phyloP scores from a whole-genome alignment of 805 yeast genomes.

The Millerozyma miso region DNA sequence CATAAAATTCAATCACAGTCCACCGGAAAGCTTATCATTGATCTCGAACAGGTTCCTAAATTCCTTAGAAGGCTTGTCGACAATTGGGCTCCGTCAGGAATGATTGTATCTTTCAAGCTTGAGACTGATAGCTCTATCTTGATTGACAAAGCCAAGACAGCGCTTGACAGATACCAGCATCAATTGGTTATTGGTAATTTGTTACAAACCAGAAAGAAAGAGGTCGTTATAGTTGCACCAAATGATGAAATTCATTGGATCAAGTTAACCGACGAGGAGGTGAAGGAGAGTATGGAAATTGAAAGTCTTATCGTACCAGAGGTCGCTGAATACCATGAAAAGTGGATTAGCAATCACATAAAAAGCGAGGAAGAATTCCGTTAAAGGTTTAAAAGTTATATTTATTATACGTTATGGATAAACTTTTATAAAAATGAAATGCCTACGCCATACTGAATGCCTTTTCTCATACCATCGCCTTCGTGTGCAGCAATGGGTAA shows the following conservation, averaged over 20 bases:
- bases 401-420: too few relatives aligned
- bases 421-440: conserved; percentile 41
- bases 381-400: too few relatives aligned
- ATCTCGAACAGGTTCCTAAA: conserved; percentile 94
- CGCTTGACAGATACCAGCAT: conserved; percentile 82
- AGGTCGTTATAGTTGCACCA: conserved; percentile 78
- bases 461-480: conserved; percentile 47
- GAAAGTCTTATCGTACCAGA: conserved; percentile 79
- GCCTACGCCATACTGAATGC: conserved; percentile 58
- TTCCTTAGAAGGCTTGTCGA: conserved; percentile 84
- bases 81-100: conserved; percentile 91
- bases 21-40: conserved; percentile 74
- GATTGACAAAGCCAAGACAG: conserved; percentile 70
- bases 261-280: conserved; percentile 40
- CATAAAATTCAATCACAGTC: conserved; percentile 90
- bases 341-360: conserved; percentile 46
- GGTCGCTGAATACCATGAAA: conserved; percentile 58
- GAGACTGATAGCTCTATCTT: conserved; percentile 79
- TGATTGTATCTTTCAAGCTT: conserved; percentile 90
- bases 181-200: conserved; percentile 93
- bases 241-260: conserved; percentile 47
- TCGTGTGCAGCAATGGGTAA: conserved; percentile 43
- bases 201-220: conserved; percentile 79
- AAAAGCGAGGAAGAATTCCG: neutral
- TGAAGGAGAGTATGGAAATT: conserved; percentile 49